Base-by-base conservation (phyloP, 2,329 filamentous ascomycete genomes). In the Pseudocercospora fuligena region DNA sequence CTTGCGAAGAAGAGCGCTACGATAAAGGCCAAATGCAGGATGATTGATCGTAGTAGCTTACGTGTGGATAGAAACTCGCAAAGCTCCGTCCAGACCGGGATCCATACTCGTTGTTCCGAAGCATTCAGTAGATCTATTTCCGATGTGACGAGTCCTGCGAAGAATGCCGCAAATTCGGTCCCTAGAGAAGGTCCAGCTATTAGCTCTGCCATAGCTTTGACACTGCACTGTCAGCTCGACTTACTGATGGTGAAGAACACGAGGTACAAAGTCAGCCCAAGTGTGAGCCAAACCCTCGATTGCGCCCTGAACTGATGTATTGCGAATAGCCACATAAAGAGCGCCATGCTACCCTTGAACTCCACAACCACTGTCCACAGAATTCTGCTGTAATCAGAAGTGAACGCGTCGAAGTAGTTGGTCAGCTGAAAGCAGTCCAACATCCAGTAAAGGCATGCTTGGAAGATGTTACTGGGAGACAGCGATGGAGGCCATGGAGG, bases 331-430 rank as follows among this genome's bases (percentile, higher is more conserved):
- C 84, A 77, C 0, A 84, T 86, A 73, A 89, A 91, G 54, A 89
- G 77, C 68, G 88, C 79, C 66, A 91, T 82, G 1, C 88, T 90
- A 5, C 89, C 89, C 70, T 83, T 80, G 77, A 88, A 84, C 74
- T 90, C 88, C n/a, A 87, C 79, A 0, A 88, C 86, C 61, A 90
- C 90, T 0, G 84, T 88, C 87, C 87, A 89, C 11, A 69, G 63
- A 14, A 70, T 68, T 4, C 59, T 40, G 49, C 70, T 71, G 59
- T 73, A 72, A n/a, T 66, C 63, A 12, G 67, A 67, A 11, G 64
- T 59, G 9, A 66, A 66, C 2, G 64, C 40, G 11, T 61, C 61
- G 53, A 63, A 66, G 57, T 71, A 73, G 12, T 72, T 64, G 16
- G 65, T 59, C 3, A 65, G 58, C 11, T 81, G 80, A 74, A 89